Evolutionary conservation across 2,329 filamentous ascomycete genomes (phyloP).

Genomic region (Ilyonectria mors-panacis): DNA sequence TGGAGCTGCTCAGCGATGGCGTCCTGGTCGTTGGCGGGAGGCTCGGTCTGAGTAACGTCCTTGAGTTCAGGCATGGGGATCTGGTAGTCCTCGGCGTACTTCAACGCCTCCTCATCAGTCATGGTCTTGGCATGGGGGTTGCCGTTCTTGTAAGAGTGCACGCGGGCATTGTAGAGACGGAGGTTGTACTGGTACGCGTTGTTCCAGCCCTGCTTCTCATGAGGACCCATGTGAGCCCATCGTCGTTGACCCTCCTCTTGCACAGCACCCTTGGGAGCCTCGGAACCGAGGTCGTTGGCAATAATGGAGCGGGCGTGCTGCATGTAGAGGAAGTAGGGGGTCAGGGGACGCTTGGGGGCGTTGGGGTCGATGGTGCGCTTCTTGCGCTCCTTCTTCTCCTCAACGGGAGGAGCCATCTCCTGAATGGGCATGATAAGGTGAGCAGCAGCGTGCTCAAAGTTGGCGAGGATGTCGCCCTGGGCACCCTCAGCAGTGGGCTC

Average conservation of each 20-base stretch:
- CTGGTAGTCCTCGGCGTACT: slow-evolving; percentile 72
- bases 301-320: slow-evolving; percentile 89
- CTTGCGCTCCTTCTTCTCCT: slow-evolving; percentile 90
- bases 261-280: slow-evolving; percentile 87
- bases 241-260: slow-evolving; percentile 88
- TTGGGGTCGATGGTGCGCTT: slow-evolving; percentile 91
- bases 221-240: slow-evolving; percentile 83
- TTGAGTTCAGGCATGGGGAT: slow-evolving; percentile 68
- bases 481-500: slow-evolving; percentile 68
- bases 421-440: slow-evolving; percentile 60
- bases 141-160: slow-evolving; percentile 75
- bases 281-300: slow-evolving; percentile 80
- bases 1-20: slow-evolving; percentile 73
- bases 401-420: slow-evolving; percentile 62
- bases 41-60: slow-evolving; percentile 54
- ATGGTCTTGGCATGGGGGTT: slow-evolving; percentile 73
- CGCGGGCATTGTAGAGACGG: slow-evolving; percentile 75
- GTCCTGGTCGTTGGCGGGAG: slow-evolving; percentile 63
- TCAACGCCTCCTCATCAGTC: slow-evolving; percentile 71
- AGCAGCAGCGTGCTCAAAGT: slow-evolving; percentile 67
- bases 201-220: slow-evolving; percentile 81
- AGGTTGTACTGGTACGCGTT: slow-evolving; percentile 78
- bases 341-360: slow-evolving; percentile 93
- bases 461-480: slow-evolving; percentile 62
- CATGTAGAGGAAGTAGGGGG: slow-evolving; percentile 96